These are phyloP conservation scores for Ustilago crameri DNA, from an alignment of 1,284 basidiomycete genomes.

Conservation along the genomic window DNA sequence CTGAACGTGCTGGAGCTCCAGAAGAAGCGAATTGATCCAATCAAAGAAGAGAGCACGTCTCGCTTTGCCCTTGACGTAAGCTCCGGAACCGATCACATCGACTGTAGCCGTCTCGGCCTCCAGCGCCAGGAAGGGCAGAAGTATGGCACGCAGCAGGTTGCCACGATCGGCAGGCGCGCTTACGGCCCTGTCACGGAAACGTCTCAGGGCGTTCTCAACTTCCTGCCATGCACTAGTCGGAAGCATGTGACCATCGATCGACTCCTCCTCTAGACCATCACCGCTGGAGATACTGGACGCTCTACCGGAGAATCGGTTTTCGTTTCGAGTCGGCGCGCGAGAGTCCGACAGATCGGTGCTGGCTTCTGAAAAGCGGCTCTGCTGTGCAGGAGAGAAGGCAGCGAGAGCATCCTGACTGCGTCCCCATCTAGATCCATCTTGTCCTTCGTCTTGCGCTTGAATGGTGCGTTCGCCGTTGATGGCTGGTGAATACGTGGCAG, in stretches of 20 bases:
- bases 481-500: constrained; percentile 3
- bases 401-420: constrained; percentile 25
- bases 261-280: constrained; percentile 40
- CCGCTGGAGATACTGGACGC: constrained; percentile 37
- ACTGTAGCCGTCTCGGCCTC: constrained; percentile 58
- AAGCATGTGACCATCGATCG: constrained; percentile 49
- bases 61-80: constrained; percentile 44
- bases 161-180: constrained; percentile 50
- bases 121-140: constrained; percentile 62
- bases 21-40: constrained; percentile 58
- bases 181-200: constrained; percentile 46
- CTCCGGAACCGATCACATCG: constrained; percentile 43
- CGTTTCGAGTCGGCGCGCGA: constrained; percentile 39
- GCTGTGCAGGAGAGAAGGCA: constrained; percentile 30
- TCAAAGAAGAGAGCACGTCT: constrained; percentile 62
- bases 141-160: constrained; percentile 53
- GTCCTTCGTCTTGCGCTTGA: constrained; percentile 15
- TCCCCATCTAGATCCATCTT: constrained; percentile 20
- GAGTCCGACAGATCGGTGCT: constrained; percentile 47
- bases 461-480: constrained; percentile 32
- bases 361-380: constrained; percentile 51
- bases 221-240: constrained; percentile 61
- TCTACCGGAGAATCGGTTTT: constrained; percentile 32
- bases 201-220: constrained; percentile 52
- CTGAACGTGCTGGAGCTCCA: constrained; percentile 62